phyloP scores from a whole-genome alignment of 2,329 filamentous ascomycete genomes.

The Pseudovirgaria hyperparasitica region DNA sequence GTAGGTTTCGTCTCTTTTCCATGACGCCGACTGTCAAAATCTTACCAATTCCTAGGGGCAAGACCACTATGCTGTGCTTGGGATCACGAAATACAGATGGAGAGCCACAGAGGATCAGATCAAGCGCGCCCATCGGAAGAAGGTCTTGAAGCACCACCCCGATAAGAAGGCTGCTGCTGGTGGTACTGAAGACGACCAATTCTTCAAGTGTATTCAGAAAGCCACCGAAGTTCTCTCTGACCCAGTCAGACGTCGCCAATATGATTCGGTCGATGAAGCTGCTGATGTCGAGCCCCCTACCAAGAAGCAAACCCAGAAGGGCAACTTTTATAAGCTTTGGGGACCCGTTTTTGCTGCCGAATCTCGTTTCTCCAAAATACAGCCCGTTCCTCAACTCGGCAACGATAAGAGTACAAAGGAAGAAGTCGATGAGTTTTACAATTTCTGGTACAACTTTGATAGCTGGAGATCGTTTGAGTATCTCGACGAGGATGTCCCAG shows the following conservation, averaged over 20 bases:
- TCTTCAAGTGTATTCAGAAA: constrained; percentile 99
- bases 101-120: constrained; percentile 95
- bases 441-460: constrained; percentile 99
- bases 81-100: constrained; percentile 82
- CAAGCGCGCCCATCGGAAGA: constrained; percentile 97
- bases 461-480: constrained; percentile 97
- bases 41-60: constrained; percentile 47
- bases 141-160: constrained; percentile 97
- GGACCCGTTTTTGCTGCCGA: constrained; percentile 80
- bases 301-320: constrained; percentile 79
- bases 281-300: constrained; percentile 84
- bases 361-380: constrained; percentile 78
- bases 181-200: constrained; percentile 81
- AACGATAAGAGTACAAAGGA: constrained; percentile 74
- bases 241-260: constrained; percentile 85
- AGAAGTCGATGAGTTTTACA: constrained; percentile 92
- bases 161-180: constrained; percentile 96
- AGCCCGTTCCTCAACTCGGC: constrained; percentile 80
- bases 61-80: constrained; percentile 96
- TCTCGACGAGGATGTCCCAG: constrained; percentile 94
- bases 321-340: constrained; percentile 96
- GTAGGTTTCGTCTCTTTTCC: constrained; percentile 33
- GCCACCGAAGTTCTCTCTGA: constrained; percentile 88
- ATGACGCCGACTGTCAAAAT: constrained; percentile 4
- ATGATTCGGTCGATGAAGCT: constrained; percentile 88